Percentiles rank a stretch among this genome's conserved stretches.
phyloP scores from a whole-genome alignment of 108 stramenopile species.

The Discostella pseudostelligera region DNA sequence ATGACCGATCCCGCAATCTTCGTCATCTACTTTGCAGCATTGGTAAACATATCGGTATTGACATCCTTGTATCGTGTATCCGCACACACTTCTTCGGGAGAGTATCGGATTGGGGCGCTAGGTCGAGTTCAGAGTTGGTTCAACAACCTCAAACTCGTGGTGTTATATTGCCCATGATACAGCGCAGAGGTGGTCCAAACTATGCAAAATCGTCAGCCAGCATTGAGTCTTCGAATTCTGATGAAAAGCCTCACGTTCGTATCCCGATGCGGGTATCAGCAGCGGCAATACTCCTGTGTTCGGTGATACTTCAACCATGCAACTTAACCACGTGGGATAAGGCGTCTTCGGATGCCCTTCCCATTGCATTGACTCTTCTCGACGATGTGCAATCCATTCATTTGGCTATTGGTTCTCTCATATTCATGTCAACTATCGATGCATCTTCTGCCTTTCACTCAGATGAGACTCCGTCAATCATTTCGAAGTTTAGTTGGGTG shows the following conservation, averaged over 20 bases:
- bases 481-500: slow-evolving; percentile 8
- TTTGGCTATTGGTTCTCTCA: slow-evolving; percentile 28
- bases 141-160: slow-evolving; percentile 2
- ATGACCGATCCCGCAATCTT: slow-evolving; percentile 1
- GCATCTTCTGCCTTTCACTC: slow-evolving; percentile 6
- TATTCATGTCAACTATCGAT: slow-evolving; percentile 22
- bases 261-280: slow-evolving; percentile 20
- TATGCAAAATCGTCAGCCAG: background rate
- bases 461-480: slow-evolving; percentile 3
- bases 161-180: slow-evolving; percentile 26
- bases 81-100: slow-evolving; percentile 35
- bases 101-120: background rate
- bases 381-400: slow-evolving; percentile 29
- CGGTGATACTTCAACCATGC: background rate
- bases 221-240: background rate
- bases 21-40: slow-evolving; percentile 10
- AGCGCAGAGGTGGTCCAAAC: slow-evolving; percentile 11
- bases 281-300: slow-evolving; percentile 19
- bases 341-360: slow-evolving; percentile 19
- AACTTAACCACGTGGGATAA: slow-evolving; percentile 10
- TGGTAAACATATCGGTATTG: slow-evolving; percentile 20
- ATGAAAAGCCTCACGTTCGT: slow-evolving; percentile 12
- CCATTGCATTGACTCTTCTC: slow-evolving; percentile 25
- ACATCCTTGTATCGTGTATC: slow-evolving; percentile 11
- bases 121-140: background rate